These are phyloP conservation scores for Physocladia obscura DNA, from an alignment of 192 early-diverging fungal species.

Conservation along the genomic window DNA sequence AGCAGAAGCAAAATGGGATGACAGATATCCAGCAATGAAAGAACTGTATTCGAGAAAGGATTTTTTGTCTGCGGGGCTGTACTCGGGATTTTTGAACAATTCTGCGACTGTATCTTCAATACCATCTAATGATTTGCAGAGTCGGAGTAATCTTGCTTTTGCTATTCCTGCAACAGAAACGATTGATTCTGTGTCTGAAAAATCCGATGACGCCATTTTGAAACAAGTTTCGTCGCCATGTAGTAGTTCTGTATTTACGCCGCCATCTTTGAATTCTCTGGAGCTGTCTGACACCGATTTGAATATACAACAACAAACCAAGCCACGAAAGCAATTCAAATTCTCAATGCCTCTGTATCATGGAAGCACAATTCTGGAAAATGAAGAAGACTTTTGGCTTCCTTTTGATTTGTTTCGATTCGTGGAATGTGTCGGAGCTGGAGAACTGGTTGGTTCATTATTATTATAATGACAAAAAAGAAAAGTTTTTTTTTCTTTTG, in stretches of 20 bases:
- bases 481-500: neutral
- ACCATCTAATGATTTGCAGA: too few species aligned
- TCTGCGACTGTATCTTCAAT: neutral
- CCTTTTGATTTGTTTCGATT: constrained; percentile 63
- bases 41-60: constrained; percentile 48
- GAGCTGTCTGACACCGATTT: too few species aligned
- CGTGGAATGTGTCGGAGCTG: constrained; percentile 23
- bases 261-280: too few species aligned
- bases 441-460: constrained; percentile 34
- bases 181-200: neutral
- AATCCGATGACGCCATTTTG: too few species aligned
- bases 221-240: too few species aligned
- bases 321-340: constrained; percentile 36
- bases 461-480: too few species aligned
- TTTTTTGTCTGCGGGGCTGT: constrained; percentile 54
- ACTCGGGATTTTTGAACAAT: constrained; percentile 41
- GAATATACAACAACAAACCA: too few species aligned
- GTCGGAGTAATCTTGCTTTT: too few species aligned
- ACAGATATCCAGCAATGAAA: constrained; percentile 15
- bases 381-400: constrained; percentile 60
- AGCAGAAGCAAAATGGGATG: constrained; percentile 30
- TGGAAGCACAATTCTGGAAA: constrained; percentile 55
- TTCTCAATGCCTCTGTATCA: constrained; percentile 66
- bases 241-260: too few species aligned
- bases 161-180: too few species aligned